phyloP scores from a whole-genome alignment of 2,329 filamentous ascomycete genomes.

The Penicillium fuscoglaucum region DNA sequence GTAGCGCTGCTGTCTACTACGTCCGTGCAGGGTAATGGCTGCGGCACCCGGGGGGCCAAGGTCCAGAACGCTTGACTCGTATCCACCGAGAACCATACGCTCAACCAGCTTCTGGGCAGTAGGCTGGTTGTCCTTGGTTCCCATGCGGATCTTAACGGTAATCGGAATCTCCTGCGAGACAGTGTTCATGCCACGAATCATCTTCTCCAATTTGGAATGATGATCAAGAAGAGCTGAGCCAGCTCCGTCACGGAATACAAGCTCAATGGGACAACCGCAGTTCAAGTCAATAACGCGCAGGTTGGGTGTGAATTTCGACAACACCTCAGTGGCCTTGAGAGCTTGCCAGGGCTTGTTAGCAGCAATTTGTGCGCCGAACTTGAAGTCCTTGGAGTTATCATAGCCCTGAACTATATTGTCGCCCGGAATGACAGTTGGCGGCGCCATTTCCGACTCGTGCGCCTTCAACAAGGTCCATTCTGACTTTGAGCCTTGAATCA shows the following conservation, averaged over 20 bases:
- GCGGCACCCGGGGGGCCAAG: conserved; percentile 81
- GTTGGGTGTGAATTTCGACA: conserved; percentile 74
- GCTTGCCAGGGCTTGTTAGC: conserved; percentile 90
- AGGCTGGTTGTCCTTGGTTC: conserved; percentile 75
- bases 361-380: conserved; percentile 89
- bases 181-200: conserved; percentile 91
- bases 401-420: conserved; percentile 69
- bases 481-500: conserved; percentile 83
- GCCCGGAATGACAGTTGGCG: conserved; percentile 64
- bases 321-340: conserved; percentile 79
- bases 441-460: conserved; percentile 75
- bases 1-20: conserved; percentile 92
- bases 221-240: conserved; percentile 91
- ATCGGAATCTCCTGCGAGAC: conserved; percentile 90
- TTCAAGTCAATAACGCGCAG: conserved; percentile 92
- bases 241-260: conserved; percentile 83
- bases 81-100: conserved; percentile 76
- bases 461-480: conserved; percentile 97
- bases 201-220: conserved; percentile 85
- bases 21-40: conserved; percentile 92
- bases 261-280: conserved; percentile 94
- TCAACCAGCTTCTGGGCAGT: conserved; percentile 80
- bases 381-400: conserved; percentile 77
- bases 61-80: conserved; percentile 65
- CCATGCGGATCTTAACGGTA: conserved; percentile 91